These are phyloP conservation scores for Perkinsus marinus DNA, from an alignment of 169 alveolate species.

Conservation along the genomic window DNA sequence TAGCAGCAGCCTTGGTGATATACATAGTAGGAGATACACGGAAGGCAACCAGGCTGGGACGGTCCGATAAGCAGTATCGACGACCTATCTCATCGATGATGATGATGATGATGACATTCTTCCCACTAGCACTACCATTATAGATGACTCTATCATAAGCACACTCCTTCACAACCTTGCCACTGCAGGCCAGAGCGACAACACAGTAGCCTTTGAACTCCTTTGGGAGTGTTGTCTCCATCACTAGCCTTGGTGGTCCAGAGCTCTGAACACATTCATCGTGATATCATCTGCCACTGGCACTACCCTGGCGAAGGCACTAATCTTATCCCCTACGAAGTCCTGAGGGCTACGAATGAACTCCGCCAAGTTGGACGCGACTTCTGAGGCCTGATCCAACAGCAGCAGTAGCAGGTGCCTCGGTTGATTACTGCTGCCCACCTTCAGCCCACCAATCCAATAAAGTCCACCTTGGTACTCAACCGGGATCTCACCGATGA, in stretches of 20 bases:
- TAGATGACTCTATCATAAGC: not conserved
- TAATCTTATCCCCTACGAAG: not conserved
- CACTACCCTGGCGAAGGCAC: not conserved
- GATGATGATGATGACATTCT: not conserved
- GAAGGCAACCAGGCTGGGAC: not conserved
- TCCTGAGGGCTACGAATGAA: not conserved
- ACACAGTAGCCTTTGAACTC: not conserved
- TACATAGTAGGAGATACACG: not conserved
- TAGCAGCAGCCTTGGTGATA: not conserved
- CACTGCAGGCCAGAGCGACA: not conserved
- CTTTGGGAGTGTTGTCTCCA: not conserved
- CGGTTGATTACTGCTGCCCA: not conserved
- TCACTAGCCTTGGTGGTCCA: not conserved
- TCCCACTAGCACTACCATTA: not conserved
- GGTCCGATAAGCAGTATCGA: not conserved
- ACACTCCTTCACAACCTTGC: not conserved
- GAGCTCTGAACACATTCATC: not conserved
- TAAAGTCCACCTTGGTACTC: not conserved
- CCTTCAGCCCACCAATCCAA: not conserved
- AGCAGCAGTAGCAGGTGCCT: not conserved
- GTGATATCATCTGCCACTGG: not conserved
- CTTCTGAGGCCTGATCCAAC: not conserved
- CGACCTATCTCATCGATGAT: not conserved
- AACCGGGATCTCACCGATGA: not conserved
- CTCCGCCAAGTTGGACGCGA: not conserved